These are phyloP conservation scores for Salix viminalis DNA, from an alignment of 345 rosid genomes.

Conservation along the genomic window DNA sequence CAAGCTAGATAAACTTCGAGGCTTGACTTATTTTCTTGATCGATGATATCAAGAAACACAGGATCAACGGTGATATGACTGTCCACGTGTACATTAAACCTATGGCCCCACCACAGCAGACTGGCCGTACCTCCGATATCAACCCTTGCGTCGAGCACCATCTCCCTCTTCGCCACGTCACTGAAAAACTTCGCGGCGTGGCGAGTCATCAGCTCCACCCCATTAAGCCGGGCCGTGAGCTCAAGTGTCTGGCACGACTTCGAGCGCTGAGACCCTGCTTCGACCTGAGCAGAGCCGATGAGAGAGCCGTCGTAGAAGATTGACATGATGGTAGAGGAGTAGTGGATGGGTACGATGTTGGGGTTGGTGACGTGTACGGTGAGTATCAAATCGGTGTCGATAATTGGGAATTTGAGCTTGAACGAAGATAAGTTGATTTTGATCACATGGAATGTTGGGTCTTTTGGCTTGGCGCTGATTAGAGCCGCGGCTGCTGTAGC, in stretches of 20 bases:
- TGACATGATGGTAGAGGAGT: conserved; percentile 74
- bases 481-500: conserved; percentile 48
- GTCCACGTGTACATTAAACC: conserved; percentile 75
- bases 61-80: conserved; percentile 84
- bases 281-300: conserved; percentile 59
- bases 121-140: conserved; percentile 68
- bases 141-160: conserved; percentile 69
- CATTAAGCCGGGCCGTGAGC: conserved; percentile 66
- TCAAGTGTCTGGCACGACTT: conserved; percentile 60
- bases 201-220: conserved; percentile 66
- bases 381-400: conserved; percentile 70
- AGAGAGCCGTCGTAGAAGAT: conserved; percentile 84
- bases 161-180: conserved; percentile 73
- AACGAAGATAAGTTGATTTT: conserved; percentile 74
- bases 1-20: conserved; percentile 43
- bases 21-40: conserved; percentile 64
- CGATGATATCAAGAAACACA: conserved; percentile 65
- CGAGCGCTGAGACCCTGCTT: conserved; percentile 67
- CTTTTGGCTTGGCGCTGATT: conserved; percentile 56
- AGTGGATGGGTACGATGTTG: conserved; percentile 56
- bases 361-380: conserved; percentile 85
- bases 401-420: conserved; percentile 61
- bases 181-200: conserved; percentile 59
- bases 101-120: conserved; percentile 79
- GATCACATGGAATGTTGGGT: conserved; percentile 83